These are phyloP conservation scores for Pseudofabraea citricarpa DNA, from an alignment of 2,329 filamentous ascomycete species.

Conservation along the genomic window DNA sequence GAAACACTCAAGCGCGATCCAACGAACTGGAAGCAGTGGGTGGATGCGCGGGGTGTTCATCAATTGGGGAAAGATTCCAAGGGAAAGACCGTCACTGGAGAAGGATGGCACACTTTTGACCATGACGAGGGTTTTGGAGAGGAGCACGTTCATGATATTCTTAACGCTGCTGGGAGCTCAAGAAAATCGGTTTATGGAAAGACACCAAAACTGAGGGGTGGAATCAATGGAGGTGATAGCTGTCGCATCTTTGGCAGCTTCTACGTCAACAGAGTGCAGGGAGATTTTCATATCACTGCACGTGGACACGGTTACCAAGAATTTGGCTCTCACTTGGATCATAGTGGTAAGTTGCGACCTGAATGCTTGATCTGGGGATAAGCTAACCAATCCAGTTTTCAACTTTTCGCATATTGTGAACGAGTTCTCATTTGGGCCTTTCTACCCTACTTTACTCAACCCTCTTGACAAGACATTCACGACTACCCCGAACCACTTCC, in stretches of 20 bases:
- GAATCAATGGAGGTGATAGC: conserved; percentile 49
- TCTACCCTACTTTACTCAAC: conserved; percentile 89
- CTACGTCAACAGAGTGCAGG: conserved; percentile 94
- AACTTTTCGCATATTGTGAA: conserved; percentile 98
- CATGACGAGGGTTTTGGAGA: conserved; percentile 67
- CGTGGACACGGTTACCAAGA: conserved; percentile 92
- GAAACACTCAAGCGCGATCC: conserved; percentile 68
- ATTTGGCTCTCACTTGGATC: conserved; percentile 73
- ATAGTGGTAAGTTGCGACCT: conserved; percentile 54
- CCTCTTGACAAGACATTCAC: conserved; percentile 90
- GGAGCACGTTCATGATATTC: conserved; percentile 87
- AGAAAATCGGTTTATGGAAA: conserved; percentile 65
- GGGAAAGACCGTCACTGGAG: conserved; percentile 50
- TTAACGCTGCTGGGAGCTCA: conserved; percentile 61
- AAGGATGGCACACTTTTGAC: conserved; percentile 51
- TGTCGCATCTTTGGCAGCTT: conserved; percentile 88
- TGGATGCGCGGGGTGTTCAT: conserved; percentile 62
- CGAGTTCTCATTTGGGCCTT: conserved; percentile 95
- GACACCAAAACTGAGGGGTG: conserved; percentile 58
- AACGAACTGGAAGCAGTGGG: conserved; percentile 81
- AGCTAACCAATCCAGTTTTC: conserved; percentile 58
- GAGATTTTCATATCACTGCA: conserved; percentile 96
- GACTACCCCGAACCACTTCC: conserved; percentile 69
- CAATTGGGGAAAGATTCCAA: conserved; percentile 50
- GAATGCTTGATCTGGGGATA: background rate